Base-by-base conservation (phyloP, 371 early-diverging fungal species). In the Lichtheimia ramosa region DNA sequence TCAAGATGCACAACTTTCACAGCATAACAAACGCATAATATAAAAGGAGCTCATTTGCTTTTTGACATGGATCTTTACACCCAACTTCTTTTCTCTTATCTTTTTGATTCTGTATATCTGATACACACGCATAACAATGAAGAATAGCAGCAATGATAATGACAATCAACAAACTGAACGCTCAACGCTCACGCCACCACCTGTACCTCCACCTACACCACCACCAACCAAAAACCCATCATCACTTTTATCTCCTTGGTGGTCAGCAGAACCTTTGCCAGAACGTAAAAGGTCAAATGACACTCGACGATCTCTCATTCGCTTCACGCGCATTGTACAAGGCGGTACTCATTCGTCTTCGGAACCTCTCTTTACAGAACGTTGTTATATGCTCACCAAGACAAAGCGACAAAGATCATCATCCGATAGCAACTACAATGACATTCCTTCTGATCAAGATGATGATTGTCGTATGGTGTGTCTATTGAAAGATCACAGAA, bases 381-480 rank as follows among this genome's bases (percentile, higher is more conserved):
- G 51, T 7, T 58, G 59, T 18, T 58, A 51, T 42, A 23, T 58
- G 50, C 48, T 48, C 13, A 51, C 59, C n/a, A 40, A 25, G 51
- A 51, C 49, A 51, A 34, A 49, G 21, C 48, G 28, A 43, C 43
- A 43, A 12, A 6, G 34, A 34, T 34, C 34, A 34, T 34, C 34
- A 34, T 34, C 34, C 6, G 48, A 56, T 48, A 41, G 16, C 5
- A 16, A 10, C n/a, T 4, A 28, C 18, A 20, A 51, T 23, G 51
- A 14, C 3, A 51, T 58, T 5, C 56, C 56, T 41, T n/a, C 43
- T 42, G 12, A 16, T 21, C 16, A 14, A 51, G 41, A 49, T 40
- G 54, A 57, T n/a, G 60, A 64, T 43, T 66, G 63, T 42, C 58
- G 56, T 39, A 66, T 66, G 67, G 55, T 66, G 12, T 66, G 67